phyloP scores from a whole-genome alignment of 2,329 filamentous ascomycete genomes.

The Stenocarpella maydis region DNA sequence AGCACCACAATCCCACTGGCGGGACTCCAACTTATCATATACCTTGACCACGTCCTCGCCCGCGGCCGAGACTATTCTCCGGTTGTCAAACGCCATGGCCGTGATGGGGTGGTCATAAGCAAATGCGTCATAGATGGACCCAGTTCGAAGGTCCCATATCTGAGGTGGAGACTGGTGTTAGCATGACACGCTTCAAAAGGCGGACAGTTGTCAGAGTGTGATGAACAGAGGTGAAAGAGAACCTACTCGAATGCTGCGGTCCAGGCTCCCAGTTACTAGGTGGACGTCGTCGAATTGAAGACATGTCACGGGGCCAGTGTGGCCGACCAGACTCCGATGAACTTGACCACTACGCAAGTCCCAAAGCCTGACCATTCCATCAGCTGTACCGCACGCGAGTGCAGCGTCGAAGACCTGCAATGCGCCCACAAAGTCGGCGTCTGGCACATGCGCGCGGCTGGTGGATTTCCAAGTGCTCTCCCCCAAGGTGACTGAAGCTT shows the following conservation, averaged over 20 bases:
- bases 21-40: conserved; percentile 95
- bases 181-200: neutral
- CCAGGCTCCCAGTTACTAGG: conserved; percentile 89
- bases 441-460: conserved; percentile 68
- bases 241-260: conserved; percentile 92
- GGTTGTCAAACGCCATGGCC: conserved; percentile 95
- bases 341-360: conserved; percentile 96
- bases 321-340: conserved; percentile 93
- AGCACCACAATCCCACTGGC: conserved; percentile 95
- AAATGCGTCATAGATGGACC: conserved; percentile 94
- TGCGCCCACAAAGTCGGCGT: conserved; percentile 92
- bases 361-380: conserved; percentile 97
- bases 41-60: conserved; percentile 96
- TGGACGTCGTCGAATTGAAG: conserved; percentile 97
- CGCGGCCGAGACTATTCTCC: conserved; percentile 88
- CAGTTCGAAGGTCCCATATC: conserved; percentile 99
- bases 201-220: neutral
- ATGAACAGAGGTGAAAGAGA: neutral
- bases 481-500: conserved; percentile 76
- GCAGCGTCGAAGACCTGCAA: conserved; percentile 96
- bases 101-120: conserved; percentile 93
- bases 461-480: conserved; percentile 77
- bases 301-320: conserved; percentile 92
- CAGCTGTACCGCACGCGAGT: conserved; percentile 93
- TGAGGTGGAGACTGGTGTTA: conserved; percentile 46